phyloP scores from a whole-genome alignment of 2,329 filamentous ascomycete genomes.

The Elsinoe necatrix region DNA sequence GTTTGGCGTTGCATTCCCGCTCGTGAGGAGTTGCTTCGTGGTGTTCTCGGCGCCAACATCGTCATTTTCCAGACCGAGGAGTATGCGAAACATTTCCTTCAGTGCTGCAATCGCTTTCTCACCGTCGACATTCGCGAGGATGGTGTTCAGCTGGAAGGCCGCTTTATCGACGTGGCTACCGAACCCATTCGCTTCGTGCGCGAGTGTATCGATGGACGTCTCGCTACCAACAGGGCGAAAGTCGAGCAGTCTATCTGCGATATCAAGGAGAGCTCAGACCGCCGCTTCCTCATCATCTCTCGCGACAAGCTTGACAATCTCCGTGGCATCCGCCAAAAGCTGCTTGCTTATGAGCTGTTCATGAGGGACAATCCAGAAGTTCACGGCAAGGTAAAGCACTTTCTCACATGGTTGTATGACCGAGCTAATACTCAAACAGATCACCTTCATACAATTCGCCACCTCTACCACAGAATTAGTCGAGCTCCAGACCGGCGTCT shows the following conservation, averaged over 20 bases:
- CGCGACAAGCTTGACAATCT: constrained; percentile 92
- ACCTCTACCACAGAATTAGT: constrained; percentile 81
- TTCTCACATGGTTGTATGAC: background rate
- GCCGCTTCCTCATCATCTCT: constrained; percentile 83
- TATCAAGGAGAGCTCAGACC: constrained; percentile 74
- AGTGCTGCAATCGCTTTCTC: constrained; percentile 86
- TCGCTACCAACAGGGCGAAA: constrained; percentile 51
- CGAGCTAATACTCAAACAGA: constrained; percentile 35
- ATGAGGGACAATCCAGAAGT: constrained; percentile 88
- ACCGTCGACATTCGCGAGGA: constrained; percentile 84
- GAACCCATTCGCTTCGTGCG: constrained; percentile 89
- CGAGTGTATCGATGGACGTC: constrained; percentile 52
- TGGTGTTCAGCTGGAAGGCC: constrained; percentile 82
- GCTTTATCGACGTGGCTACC: constrained; percentile 81
- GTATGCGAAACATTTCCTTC: constrained; percentile 87
- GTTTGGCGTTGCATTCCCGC: constrained; percentile 88
- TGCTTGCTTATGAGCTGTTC: constrained; percentile 86
- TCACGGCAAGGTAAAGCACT: constrained; percentile 54
- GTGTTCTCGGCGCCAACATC: constrained; percentile 86
- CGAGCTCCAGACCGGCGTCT: constrained; percentile 79
- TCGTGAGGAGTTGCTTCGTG: constrained; percentile 77
- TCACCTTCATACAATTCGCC: constrained; percentile 88
- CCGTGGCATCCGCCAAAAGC: constrained; percentile 85
- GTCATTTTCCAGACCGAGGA: constrained; percentile 91
- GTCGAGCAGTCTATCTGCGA: constrained; percentile 71